These are phyloP conservation scores for Gloeophyllum trabeum DNA, from an alignment of 768 basidiomycete species.

Conservation along the genomic window DNA sequence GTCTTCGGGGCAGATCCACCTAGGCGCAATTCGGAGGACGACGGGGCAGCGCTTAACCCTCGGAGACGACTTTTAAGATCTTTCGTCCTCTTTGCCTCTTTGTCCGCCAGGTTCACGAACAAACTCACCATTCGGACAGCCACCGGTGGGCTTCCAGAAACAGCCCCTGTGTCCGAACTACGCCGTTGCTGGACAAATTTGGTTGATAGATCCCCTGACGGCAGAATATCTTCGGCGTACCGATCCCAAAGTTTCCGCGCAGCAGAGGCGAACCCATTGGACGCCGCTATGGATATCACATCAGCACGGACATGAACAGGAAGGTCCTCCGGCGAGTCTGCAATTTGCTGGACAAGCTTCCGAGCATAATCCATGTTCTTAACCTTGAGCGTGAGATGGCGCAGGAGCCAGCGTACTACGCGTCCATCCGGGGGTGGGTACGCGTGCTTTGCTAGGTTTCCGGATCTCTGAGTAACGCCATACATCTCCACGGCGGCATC, in stretches of 20 bases:
- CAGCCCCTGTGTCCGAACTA: slow-evolving; percentile 24
- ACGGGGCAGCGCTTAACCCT: background rate
- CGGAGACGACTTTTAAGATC: background rate
- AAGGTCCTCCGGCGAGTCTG: slow-evolving; percentile 27
- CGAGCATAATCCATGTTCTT: slow-evolving; percentile 35
- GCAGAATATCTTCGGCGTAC: slow-evolving; percentile 27
- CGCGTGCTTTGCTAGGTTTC: slow-evolving; percentile 17
- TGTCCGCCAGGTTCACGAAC: slow-evolving; percentile 7
- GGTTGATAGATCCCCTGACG: too few species aligned
- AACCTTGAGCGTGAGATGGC: slow-evolving; percentile 25
- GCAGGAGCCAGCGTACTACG: slow-evolving; percentile 42
- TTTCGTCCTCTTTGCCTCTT: background rate
- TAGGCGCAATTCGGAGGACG: background rate
- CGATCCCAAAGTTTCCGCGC: slow-evolving; percentile 49
- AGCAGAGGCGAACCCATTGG: slow-evolving; percentile 31
- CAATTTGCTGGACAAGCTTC: slow-evolving; percentile 36
- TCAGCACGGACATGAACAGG: slow-evolving; percentile 31
- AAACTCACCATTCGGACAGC: slow-evolving; percentile 41
- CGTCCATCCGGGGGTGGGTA: slow-evolving; percentile 41
- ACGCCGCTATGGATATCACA: slow-evolving; percentile 36
- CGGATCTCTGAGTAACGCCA: slow-evolving; percentile 25
- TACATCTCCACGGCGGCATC: slow-evolving; percentile 35
- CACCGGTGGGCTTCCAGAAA: slow-evolving; percentile 32
- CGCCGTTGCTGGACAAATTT: too few species aligned
- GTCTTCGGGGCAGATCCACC: background rate